Percentiles rank a stretch among this genome's conserved stretches.
Evolutionary conservation across 2,329 filamentous ascomycete species (phyloP).

Genomic region (Karstenula rhodostoma): DNA sequence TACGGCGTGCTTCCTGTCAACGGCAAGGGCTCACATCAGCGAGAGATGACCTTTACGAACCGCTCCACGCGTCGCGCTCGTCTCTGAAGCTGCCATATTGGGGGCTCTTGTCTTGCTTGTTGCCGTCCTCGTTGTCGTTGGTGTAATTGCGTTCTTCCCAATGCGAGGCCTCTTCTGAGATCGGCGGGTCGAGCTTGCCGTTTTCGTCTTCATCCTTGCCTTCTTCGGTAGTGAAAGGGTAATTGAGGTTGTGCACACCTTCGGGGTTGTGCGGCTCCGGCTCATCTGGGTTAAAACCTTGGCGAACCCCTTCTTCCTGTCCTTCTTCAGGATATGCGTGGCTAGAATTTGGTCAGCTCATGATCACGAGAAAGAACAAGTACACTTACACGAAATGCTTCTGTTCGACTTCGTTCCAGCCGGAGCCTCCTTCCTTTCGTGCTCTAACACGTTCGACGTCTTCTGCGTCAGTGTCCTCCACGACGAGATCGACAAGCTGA

Average conservation of each 20-base stretch:
- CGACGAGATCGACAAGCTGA: slow-evolving; percentile 72
- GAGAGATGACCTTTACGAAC: slow-evolving; percentile 22
- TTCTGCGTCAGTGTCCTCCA: slow-evolving; percentile 70
- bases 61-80: slow-evolving; percentile 52
- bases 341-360: slow-evolving; percentile 39
- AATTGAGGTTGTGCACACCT: slow-evolving; percentile 53
- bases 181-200: slow-evolving; percentile 45
- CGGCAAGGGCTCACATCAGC: slow-evolving; percentile 12
- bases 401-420: slow-evolving; percentile 65
- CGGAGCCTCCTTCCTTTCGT: slow-evolving; percentile 68
- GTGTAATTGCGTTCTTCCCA: slow-evolving; percentile 53
- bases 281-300: slow-evolving; percentile 63
- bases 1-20: neutral
- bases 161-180: slow-evolving; percentile 53
- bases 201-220: slow-evolving; percentile 46
- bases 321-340: slow-evolving; percentile 57
- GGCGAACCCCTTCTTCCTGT: slow-evolving; percentile 60
- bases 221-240: slow-evolving; percentile 54
- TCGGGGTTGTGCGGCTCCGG: slow-evolving; percentile 54
- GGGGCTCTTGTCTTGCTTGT: slow-evolving; percentile 36
- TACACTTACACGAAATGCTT: slow-evolving; percentile 63
- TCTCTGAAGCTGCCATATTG: slow-evolving; percentile 55
- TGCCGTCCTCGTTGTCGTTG: slow-evolving; percentile 26
- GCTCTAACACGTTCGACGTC: slow-evolving; percentile 68
- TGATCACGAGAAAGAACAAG: neutral